Evolutionary conservation across 176 grass and related monocot species (phyloP).

Genomic region (Avena atlantica): DNA sequence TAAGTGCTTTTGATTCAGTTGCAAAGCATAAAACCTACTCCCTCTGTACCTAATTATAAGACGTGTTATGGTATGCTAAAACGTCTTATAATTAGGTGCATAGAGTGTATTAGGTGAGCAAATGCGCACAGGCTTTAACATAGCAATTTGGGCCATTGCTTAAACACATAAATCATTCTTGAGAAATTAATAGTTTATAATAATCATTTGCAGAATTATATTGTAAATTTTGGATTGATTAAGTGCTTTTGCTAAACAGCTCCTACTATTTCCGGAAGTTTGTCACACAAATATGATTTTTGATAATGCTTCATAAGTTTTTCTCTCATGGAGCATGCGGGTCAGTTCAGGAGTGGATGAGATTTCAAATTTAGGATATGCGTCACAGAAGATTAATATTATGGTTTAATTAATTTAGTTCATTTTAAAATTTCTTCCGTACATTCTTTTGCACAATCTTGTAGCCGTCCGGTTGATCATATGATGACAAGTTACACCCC

Average conservation of each 20-base stretch:
- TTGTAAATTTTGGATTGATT: background rate
- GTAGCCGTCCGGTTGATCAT: background rate
- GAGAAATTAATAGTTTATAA: background rate
- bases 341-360: background rate
- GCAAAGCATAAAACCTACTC: slow-evolving; percentile 18
- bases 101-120: background rate
- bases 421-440: background rate
- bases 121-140: slow-evolving; percentile 16
- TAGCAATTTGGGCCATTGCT: background rate
- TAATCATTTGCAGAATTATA: background rate
- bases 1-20: slow-evolving; percentile 42
- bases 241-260: slow-evolving; percentile 1
- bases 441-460: background rate
- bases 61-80: too few species aligned
- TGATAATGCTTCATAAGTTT: background rate
- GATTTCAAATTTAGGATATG: background rate
- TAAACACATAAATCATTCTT: slow-evolving; percentile 14
- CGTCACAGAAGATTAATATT: background rate
- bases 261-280: background rate
- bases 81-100: too few species aligned
- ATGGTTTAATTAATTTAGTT: background rate
- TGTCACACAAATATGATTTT: background rate
- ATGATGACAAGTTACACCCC: slow-evolving; percentile 3
- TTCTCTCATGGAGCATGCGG: slow-evolving; percentile 4
- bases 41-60: too few species aligned